Evolutionary conservation across 331 rosid species (phyloP), one percentile per base, ranked within the genome.

Genomic region (Quercus lobata): DNA sequence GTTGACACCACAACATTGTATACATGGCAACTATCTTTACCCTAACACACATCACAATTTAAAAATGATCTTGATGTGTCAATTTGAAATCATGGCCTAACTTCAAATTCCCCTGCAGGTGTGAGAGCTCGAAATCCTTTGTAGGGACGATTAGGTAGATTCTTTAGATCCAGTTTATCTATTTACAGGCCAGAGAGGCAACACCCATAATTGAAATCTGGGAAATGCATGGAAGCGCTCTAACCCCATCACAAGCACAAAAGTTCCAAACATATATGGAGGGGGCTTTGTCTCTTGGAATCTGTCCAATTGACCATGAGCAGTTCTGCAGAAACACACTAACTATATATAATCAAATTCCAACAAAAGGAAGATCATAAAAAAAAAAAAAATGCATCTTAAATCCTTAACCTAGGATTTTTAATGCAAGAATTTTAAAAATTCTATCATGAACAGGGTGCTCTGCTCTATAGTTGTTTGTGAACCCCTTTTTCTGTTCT

Each of bases 101-200:
- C 94, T 83, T 95, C 97, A 79, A 91, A 94, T 73, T 94, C 89
- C 37, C 97, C 97, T 7, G 91, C 97, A 19, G 83, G 86, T 14
- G 97, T 94, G 46, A 89, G 90, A 72, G 97, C 97, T 75, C 97
- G 94, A 82, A 94, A 91, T 54, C 98, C 98, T 89, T 94, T 92
- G 85, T 91, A 89, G 22, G 90, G 89, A 46, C 86, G 89, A 78
- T 80, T 85, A 5, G 97, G 94, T 37, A 89, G 78, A 69, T 84
- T 86, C 83, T 86, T 86, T 80, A 92, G 80, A 83, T 94, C 97
- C 72, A 94, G 83, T 54, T 91, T 94, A 82, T 92, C 97, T 75
- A 94, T 90, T 89, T 91, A 88, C 83, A 94, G 76, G 82, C 97
- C 95, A 19, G 98, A 94, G 65, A 92, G 97, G 97, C 96, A 21